A percentile compares a stretch with the other conserved stretches of the same genome.
Conservation (phyloP, 192 early-diverging fungal species). For the Podila horticola region DNA sequence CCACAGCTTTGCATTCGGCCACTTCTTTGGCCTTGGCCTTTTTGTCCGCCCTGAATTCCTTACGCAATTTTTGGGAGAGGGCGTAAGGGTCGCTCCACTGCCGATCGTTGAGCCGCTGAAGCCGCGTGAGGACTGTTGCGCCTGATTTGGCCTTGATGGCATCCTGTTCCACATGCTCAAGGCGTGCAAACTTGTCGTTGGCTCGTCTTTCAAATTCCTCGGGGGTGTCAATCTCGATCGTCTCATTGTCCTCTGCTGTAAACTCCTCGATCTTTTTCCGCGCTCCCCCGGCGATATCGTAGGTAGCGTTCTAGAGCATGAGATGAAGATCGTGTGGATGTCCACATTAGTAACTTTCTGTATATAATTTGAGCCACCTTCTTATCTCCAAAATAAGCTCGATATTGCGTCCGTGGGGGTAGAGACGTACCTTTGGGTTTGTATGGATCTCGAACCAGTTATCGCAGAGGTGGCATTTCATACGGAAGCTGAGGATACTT, state of each 20-base stretch:
- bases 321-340: neutral
- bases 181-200: conserved; percentile 48
- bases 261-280: conserved; percentile 80
- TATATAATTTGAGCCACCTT: neutral
- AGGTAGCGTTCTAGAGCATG: conserved; percentile 66
- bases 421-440: conserved; percentile 80
- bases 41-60: conserved; percentile 67
- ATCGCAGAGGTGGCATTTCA: conserved; percentile 92
- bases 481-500: conserved; percentile 88
- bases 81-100: conserved; percentile 86
- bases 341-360: neutral
- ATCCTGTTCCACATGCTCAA: conserved; percentile 70
- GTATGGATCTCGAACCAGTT: conserved; percentile 94
- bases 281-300: conserved; percentile 77
- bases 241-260: conserved; percentile 71
- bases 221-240: conserved; percentile 64
- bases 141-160: conserved; percentile 57
- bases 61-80: conserved; percentile 75
- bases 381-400: too few species aligned
- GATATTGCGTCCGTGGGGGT: neutral
- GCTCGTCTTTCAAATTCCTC: conserved; percentile 14
- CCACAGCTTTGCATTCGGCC: conserved; percentile 31
- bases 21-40: conserved; percentile 12
- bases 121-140: conserved; percentile 59
- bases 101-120: conserved; percentile 73